Conservation (phyloP, 2,329 filamentous ascomycete genomes). For the Chrysoporthe deuterocubensis region DNA sequence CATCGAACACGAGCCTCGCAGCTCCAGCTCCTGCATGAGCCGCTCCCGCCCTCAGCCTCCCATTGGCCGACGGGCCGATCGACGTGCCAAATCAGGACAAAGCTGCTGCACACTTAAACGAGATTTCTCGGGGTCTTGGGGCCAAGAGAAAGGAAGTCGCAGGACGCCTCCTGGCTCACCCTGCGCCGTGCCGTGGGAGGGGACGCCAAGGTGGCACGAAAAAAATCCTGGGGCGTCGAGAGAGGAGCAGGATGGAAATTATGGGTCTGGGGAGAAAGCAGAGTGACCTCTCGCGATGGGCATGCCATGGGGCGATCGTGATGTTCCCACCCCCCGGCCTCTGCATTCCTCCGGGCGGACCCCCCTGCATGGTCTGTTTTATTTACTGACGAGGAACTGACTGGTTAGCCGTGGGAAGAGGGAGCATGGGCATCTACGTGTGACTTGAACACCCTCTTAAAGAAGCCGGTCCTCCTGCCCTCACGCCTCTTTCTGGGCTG, state of each 20-base stretch:
- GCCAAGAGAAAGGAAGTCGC: background rate
- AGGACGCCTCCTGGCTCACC: background rate
- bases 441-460: background rate
- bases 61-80: background rate
- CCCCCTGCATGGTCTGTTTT: background rate
- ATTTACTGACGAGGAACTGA: background rate
- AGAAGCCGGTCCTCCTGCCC: background rate
- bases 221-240: background rate
- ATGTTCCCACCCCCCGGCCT: background rate
- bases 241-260: background rate
- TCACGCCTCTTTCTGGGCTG: background rate
- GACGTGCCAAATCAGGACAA: background rate
- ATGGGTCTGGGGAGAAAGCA: background rate
- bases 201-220: background rate
- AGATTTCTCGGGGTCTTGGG: background rate
- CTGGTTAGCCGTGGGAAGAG: too few relatives aligned
- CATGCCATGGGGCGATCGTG: background rate
- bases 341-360: background rate
- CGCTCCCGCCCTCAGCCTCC: background rate
- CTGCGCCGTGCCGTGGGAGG: background rate
- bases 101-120: slow-evolving; percentile 6
- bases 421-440: background rate
- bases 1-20: slow-evolving; percentile 3
- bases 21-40: slow-evolving; percentile 2
- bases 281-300: background rate